Evolutionary conservation across 2,329 filamentous ascomycete genomes (phyloP).

Genomic region (Sporothrix pseudoabietina): DNA sequence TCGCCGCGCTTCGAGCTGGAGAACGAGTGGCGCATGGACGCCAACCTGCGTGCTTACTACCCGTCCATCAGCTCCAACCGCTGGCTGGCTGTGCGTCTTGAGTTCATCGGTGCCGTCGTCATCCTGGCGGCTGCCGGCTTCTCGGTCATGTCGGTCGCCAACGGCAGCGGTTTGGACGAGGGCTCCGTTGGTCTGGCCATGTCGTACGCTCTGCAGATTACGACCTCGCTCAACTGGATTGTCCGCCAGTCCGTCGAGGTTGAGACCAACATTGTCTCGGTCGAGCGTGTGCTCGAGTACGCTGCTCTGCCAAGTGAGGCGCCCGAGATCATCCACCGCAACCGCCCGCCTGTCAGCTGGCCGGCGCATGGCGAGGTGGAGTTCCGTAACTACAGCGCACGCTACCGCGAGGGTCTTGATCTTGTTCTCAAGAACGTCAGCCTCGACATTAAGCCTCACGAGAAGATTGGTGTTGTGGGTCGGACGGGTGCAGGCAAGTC

Average conservation of each 20-base stretch:
- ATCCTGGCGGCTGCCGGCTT: slow-evolving; percentile 86
- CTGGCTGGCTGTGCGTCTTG: slow-evolving; percentile 92
- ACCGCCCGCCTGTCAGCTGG: slow-evolving; percentile 86
- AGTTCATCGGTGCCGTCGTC: slow-evolving; percentile 93
- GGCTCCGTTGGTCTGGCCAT: slow-evolving; percentile 90
- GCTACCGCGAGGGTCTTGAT: slow-evolving; percentile 87
- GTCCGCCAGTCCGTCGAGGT: slow-evolving; percentile 98
- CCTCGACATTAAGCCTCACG: slow-evolving; percentile 88
- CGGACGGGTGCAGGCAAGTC: slow-evolving; percentile 96
- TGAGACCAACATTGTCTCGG: slow-evolving; percentile 99
- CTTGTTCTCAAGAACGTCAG: slow-evolving; percentile 91
- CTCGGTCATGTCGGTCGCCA: slow-evolving; percentile 76
- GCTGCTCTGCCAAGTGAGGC: slow-evolving; percentile 88
- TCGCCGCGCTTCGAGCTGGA: slow-evolving; percentile 84
- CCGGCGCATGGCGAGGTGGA: slow-evolving; percentile 84
- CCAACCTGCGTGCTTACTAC: slow-evolving; percentile 91
- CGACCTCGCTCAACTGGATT: slow-evolving; percentile 97
- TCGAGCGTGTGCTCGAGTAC: slow-evolving; percentile 97
- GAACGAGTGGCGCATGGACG: slow-evolving; percentile 96
- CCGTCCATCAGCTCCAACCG: slow-evolving; percentile 91
- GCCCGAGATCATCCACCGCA: slow-evolving; percentile 86
- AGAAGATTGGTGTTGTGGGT: slow-evolving; percentile 97
- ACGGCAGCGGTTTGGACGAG: slow-evolving; percentile 62
- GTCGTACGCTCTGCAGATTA: slow-evolving; percentile 97
- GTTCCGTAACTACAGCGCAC: slow-evolving; percentile 91